Evolutionary conservation across 257 asterid species (phyloP), one percentile per base, ranked within the genome.

Genomic region (Jaltomata sinuosa): DNA sequence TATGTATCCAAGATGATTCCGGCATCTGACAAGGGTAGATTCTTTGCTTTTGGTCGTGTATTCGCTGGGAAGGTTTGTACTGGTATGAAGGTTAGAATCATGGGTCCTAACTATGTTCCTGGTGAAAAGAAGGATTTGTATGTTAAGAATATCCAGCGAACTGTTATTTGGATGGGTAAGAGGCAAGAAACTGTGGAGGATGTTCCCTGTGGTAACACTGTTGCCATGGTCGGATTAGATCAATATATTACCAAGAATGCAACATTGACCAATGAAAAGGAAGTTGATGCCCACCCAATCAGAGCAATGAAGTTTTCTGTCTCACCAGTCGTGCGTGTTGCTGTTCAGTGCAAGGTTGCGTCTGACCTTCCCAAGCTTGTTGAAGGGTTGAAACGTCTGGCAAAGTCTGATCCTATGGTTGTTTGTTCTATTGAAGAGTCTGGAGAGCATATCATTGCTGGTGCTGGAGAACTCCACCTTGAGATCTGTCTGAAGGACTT

Each of bases 1-100:
- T 89, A 89, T 49, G 91, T 89, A 18, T 89, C 92, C 15, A 89
- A 89, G 89, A 89, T 89, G 91, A 89, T 89, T 87, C 92, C 92
- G 25, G 92, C 90, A 52, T 87, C 89, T 62, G 90, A 89, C 6
- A 89, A 87, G 50, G 92, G 90, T n/a, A 81, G 90, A 5, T 89
- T 89, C 88, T 89, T 82, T 84, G 92, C 92, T 40, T 87, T 89
- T 83, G 92, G 91, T 11, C 89, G 90, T 85, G 91, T 89, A 11
- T 89, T 89, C 25, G 47, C 91, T 45, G 90, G 91, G 8, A 87
- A 47, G 69, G 86, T 89, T 21, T 15, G 82, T 12, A 89, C 90
- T 57, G 91, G 91, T 59, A 29, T 85, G 87, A 89, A 89, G 85
- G 91, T 89, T 6, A 65, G 91, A 69, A 89, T 89, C 72, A 89